Evolutionary conservation across 2,329 filamentous ascomycete species (phyloP), one percentile per base, ranked within the genome.

Genomic region (Penicillium sp.): DNA sequence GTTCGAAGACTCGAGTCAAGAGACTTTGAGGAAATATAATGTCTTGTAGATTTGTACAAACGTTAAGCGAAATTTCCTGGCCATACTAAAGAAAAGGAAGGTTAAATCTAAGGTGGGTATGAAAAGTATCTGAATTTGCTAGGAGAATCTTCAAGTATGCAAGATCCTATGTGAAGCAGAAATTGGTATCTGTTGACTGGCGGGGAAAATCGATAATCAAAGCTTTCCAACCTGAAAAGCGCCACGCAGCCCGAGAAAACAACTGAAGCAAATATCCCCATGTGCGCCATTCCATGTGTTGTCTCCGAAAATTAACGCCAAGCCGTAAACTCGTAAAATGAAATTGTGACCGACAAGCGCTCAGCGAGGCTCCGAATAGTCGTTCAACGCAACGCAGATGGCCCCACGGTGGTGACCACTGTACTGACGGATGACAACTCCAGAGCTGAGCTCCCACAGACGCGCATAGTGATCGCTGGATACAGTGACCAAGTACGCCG

Each of bases 401-500:
- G 92, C 91, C 42, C 92, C 92, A 34, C 92, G 83, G 71, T 97
- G 92, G 70, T 97, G 92, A 6, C 92, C 92, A 70, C 95, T 96
- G 72, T 97, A 97, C 78, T 97, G 92, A 44, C 92, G 83, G 65
- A 97, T 97, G 61, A 97, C 92, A 67, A 87, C 88, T 73, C 95
- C 91, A 62, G 88, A 92, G 60, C 82, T 80, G 60, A 97, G 79
- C 78, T 97, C 92, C 92, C 92, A 97, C 53, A 97, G 77, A 16
- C 92, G 83, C 2, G 92, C 92, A 70, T 96, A 97, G 72, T 97
- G 92, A 71, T 97, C 92, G 40, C 89, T 93, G 71, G 91, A 96
- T 5, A 92, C 92, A 0, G 92, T 97, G 11, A 97, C 92, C 6
- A 97, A 80, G 68, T 97, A 97, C 0, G 92, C 92, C 32, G 88